Evolutionary conservation across 1,284 basidiomycete genomes (phyloP).

Genomic region (Marasmius fiardii): DNA sequence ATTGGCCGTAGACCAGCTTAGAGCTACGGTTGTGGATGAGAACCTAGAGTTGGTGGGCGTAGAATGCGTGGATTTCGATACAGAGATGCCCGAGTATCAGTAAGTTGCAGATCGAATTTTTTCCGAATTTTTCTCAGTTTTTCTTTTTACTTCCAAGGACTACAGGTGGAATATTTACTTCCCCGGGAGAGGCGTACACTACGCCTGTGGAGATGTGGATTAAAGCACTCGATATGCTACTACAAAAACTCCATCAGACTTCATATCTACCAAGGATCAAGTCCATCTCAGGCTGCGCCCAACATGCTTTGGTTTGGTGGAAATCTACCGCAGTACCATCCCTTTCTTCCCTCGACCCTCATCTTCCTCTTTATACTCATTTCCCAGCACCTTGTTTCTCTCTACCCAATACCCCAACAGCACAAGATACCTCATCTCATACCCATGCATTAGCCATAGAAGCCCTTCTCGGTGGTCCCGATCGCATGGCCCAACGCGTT

Average conservation of each 20-base stretch:
- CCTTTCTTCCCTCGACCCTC: conserved; percentile 64
- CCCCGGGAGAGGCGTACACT: conserved; percentile 78
- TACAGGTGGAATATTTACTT: conserved; percentile 80
- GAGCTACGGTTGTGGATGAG: conserved; percentile 78
- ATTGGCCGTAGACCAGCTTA: conserved; percentile 74
- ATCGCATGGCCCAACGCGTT: conserved; percentile 68
- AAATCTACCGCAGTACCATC: conserved; percentile 65
- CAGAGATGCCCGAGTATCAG: conserved; percentile 1
- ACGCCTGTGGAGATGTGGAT: conserved; percentile 86
- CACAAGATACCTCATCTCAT: conserved; percentile 76
- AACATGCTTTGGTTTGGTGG: conserved; percentile 83
- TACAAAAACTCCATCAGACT: conserved; percentile 68
- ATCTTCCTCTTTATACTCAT: conserved; percentile 60
- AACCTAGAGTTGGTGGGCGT: conserved; percentile 79
- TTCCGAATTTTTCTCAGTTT: conserved; percentile 6
- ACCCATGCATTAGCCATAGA: conserved; percentile 72
- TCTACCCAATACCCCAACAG: conserved; percentile 69
- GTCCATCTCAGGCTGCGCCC: conserved; percentile 71
- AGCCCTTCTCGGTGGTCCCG: conserved; percentile 69
- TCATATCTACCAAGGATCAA: conserved; percentile 66
- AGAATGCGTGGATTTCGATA: conserved; percentile 7
- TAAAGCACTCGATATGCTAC: conserved; percentile 66
- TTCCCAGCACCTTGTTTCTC: conserved; percentile 67
- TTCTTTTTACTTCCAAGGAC: conserved; percentile 44
- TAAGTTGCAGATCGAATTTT: conserved; percentile 3